Evolutionary conservation across 2,329 filamentous ascomycete species (phyloP).

Genomic region (Penicillium digitatum): DNA sequence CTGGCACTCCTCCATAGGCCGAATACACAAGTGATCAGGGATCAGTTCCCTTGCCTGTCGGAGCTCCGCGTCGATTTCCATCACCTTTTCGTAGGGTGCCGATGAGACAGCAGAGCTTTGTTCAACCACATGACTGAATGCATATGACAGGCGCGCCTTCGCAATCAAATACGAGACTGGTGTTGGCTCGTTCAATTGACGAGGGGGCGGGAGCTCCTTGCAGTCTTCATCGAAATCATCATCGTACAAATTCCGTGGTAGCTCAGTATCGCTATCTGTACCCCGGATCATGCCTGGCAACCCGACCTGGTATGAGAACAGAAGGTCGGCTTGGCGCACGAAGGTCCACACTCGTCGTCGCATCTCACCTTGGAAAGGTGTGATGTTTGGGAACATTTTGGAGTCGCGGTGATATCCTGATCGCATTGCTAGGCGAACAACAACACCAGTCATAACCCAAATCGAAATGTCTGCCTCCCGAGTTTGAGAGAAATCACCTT

Average conservation of each 20-base stretch:
- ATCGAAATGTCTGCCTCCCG: conserved; percentile 59
- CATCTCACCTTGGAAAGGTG: conserved; percentile 60
- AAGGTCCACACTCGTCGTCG: conserved; percentile 49
- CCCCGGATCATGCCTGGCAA: conserved; percentile 63
- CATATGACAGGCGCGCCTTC: conserved; percentile 42
- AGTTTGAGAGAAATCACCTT: conserved; percentile 58
- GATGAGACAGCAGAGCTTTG: conserved; percentile 41
- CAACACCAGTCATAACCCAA: conserved; percentile 57
- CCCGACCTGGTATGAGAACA: conserved; percentile 65
- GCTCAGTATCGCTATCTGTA: conserved; percentile 59
- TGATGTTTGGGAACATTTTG: conserved; percentile 56
- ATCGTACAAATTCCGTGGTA: conserved; percentile 62
- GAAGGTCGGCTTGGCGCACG: conserved; percentile 57
- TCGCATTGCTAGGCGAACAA: conserved; percentile 60
- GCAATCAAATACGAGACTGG: conserved; percentile 49
- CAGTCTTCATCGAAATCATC: conserved; percentile 60
- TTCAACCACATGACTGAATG: conserved; percentile 46
- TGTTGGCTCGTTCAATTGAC: conserved; percentile 59
- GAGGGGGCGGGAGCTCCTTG: conserved; percentile 52
- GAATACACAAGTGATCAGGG: conserved; percentile 74
- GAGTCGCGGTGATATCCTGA: conserved; percentile 64
- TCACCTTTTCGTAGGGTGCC: conserved; percentile 56
- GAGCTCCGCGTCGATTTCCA: conserved; percentile 57
- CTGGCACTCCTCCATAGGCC: conserved; percentile 67
- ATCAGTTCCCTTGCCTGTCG: conserved; percentile 60